Evolutionary conservation across 805 yeast genomes (phyloP), one percentile per base, ranked within the genome.

Genomic region (Ogataea glucozyma): DNA sequence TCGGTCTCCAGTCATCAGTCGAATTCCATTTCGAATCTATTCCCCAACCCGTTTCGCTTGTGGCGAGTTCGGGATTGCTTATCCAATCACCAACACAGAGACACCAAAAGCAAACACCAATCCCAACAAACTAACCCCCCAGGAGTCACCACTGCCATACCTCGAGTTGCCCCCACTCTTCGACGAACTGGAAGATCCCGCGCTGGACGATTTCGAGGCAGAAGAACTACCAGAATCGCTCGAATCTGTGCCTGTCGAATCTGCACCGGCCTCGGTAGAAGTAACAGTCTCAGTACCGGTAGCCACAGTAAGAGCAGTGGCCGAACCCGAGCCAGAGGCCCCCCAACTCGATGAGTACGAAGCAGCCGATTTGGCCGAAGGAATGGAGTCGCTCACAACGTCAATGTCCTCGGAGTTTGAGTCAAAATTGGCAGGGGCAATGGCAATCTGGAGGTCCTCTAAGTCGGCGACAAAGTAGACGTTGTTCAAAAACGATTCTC

Each of bases 401-500:
- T 78, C 79, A 33, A 80, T 70, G 43, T 76, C 61, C 31, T 60
- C 65, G 5, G 56, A 60, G 18, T 46, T 49, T 6, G 72, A 52
- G 22, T 56, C 51, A 36, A 51, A 60, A 32, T 61, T 66, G 2
- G 72, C 81, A 47, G 71, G 76, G 4, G 80, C 81, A 11, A 77
- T 27, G 1, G 72, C 71, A 18, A 76, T 52, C 41, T 69, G 67
- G 20, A 61, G 53, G 30, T 66, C 62, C 24, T 73, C 80, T 35
- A 79, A 56, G 58, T 81, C 83, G 44, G 70, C 81, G 34, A 78
- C 83, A 29, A 73, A 68, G 51, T 79, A 79, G 1, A 76, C 77
- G 21, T 71, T 59, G 46, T 75, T 66, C 43, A 81, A 56, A 59
- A 81, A 75, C 4, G 73, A 63, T 56, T 78, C 83, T 37, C 85